Conservation (phyloP, 2,329 filamentous ascomycete species). For the Cyphellophora europaea region DNA sequence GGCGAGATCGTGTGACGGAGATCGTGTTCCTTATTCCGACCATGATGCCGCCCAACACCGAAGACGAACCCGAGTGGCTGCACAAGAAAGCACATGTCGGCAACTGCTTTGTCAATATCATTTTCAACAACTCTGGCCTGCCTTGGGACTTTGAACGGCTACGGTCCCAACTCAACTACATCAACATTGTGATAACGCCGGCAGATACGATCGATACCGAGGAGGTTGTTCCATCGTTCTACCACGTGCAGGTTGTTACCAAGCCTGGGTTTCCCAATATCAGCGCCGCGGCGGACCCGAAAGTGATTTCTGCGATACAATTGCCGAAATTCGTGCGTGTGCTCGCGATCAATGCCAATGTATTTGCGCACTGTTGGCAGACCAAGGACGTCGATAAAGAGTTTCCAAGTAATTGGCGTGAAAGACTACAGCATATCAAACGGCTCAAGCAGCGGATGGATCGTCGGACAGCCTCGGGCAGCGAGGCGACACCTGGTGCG, state of each 20-base stretch:
- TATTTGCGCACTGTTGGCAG: constrained; percentile 87
- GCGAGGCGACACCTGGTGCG: not conserved
- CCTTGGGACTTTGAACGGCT: constrained; percentile 88
- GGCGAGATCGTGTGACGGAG: constrained; percentile 90
- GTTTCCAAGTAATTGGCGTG: constrained; percentile 82
- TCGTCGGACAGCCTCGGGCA: constrained; percentile 2
- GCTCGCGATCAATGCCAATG: constrained; percentile 82
- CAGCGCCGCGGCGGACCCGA: constrained; percentile 78
- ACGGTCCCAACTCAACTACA: constrained; percentile 89
- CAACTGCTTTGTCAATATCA: constrained; percentile 95
- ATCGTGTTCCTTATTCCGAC: constrained; percentile 94
- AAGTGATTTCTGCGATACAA: constrained; percentile 75
- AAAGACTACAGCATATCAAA: constrained; percentile 75
- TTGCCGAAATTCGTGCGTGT: constrained; percentile 80
- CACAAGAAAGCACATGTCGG: constrained; percentile 92
- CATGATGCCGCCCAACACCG: constrained; percentile 86
- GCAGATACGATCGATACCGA: constrained; percentile 28
- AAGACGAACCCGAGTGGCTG: constrained; percentile 64
- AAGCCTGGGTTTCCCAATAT: constrained; percentile 85
- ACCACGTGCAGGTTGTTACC: constrained; percentile 81
- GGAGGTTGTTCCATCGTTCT: constrained; percentile 48
- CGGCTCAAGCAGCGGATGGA: constrained; percentile 56
- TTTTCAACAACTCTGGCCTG: constrained; percentile 92
- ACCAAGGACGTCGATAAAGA: constrained; percentile 54
- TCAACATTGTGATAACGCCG: constrained; percentile 92